Base-by-base conservation (phyloP, 352 stramenopile species). In the Phytophthora pini region DNA sequence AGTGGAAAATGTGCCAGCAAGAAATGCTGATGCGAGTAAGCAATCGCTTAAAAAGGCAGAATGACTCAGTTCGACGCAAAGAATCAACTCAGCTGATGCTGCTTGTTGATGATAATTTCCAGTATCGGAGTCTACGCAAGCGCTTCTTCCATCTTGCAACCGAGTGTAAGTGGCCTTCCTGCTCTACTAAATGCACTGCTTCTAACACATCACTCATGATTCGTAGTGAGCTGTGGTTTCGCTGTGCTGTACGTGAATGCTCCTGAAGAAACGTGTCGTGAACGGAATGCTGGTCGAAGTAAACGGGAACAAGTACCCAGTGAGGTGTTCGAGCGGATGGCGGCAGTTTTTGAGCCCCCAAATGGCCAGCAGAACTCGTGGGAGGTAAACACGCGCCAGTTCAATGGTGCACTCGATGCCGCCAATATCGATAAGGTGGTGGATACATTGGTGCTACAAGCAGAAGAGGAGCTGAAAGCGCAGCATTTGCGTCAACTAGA, bases 91-190 rank as follows among this genome's bases (percentile, higher is more conserved):
- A 59, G 22, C 49, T 84, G 6, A 67, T 92, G 27, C 53, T 93
- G 17, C 57, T 93, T 13, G 66, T 90, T 2, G 85, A 93, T 39
- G 85, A 93, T 53, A 92, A 87, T 48, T 90, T 93, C 45, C 71
- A 81, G 27, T 88, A 83, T 29, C 79, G 76, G 9, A 93, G 84
- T 53, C 76, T 79, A 38, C 82, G 85, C 51, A 93, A 93, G 56
- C 80, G 79, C 17, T 89, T 88, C 61, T 82, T 65, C 45, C 77
- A 88, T 8, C 65, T 92, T 40, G 79, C 81, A 7, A 39, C 53
- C 4, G 51, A 89, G 50, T 39, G 84, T 90, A 68, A 41, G 65
- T 10, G 9, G 17, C 31, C 31, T 45, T 45, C 29, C 13, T 3
- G 56, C 10, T 51, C 11, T 38, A 58, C 9, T 61, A 2, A 22